These are phyloP conservation scores for Keithomyces neogunnii DNA, from an alignment of 2,329 filamentous ascomycete genomes.

Conservation along the genomic window DNA sequence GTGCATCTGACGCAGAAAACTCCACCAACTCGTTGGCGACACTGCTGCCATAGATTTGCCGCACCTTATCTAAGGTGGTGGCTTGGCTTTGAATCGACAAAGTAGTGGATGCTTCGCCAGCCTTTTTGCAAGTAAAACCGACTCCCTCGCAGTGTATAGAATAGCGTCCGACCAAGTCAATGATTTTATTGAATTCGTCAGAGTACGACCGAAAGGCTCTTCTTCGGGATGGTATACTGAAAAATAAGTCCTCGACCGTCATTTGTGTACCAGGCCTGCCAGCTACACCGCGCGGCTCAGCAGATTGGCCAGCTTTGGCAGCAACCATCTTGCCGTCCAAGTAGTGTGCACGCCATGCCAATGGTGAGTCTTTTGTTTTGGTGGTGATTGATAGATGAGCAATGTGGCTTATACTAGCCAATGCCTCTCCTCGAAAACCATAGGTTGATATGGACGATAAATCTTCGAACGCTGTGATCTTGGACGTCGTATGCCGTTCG, in stretches of 20 bases:
- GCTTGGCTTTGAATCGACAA: slow-evolving; percentile 71
- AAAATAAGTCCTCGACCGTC: slow-evolving; percentile 93
- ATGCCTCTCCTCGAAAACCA: slow-evolving; percentile 92
- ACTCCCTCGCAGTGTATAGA: slow-evolving; percentile 88
- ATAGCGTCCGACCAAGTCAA: slow-evolving; percentile 89
- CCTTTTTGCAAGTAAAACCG: slow-evolving; percentile 93
- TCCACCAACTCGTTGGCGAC: slow-evolving; percentile 85
- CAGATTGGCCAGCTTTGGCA: slow-evolving; percentile 76
- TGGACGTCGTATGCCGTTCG: slow-evolving; percentile 94
- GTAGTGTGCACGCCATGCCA: slow-evolving; percentile 87
- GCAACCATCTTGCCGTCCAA: slow-evolving; percentile 73
- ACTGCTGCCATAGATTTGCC: slow-evolving; percentile 75
- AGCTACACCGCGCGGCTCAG: slow-evolving; percentile 80
- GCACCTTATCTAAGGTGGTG: slow-evolving; percentile 71
- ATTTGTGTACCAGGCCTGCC: slow-evolving; percentile 90
- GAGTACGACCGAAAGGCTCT: slow-evolving; percentile 84
- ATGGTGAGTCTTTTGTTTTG: slow-evolving; percentile 77
- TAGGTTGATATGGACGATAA: slow-evolving; percentile 85
- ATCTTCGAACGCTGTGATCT: slow-evolving; percentile 89
- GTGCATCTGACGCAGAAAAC: slow-evolving; percentile 61
- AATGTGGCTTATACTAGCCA: slow-evolving; percentile 97
- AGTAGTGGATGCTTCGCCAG: slow-evolving; percentile 76
- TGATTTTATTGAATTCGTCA: slow-evolving; percentile 96
- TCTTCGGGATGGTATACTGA: slow-evolving; percentile 84
- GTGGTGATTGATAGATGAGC: slow-evolving; percentile 93